phyloP scores from a whole-genome alignment of 495 filamentous ascomycete species.

The Filosporella fistucella region DNA sequence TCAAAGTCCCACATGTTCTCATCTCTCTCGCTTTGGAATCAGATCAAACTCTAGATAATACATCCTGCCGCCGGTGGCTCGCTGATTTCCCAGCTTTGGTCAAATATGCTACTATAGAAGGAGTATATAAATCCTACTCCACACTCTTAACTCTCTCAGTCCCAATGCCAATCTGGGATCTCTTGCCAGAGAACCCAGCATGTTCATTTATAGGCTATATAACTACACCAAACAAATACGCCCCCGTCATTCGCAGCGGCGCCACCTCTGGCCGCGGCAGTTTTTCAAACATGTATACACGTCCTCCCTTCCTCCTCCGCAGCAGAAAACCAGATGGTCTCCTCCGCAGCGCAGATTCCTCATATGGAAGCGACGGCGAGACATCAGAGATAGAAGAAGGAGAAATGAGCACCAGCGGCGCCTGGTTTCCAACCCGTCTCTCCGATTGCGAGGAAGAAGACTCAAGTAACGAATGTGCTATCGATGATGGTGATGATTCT shows the following conservation, averaged over 20 bases:
- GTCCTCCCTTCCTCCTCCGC: background rate
- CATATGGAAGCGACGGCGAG: background rate
- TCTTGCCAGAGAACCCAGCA: constrained; percentile 43
- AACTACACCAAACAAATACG: background rate
- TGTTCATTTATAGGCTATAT: constrained; percentile 47
- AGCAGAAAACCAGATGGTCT: background rate
- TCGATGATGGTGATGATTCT: too few relatives aligned
- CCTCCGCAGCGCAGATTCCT: background rate
- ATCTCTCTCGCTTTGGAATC: constrained; percentile 47
- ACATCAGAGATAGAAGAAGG: too few relatives aligned
- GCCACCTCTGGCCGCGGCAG: background rate
- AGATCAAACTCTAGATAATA: constrained; percentile 40
- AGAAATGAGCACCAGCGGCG: too few relatives aligned
- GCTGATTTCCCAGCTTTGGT: constrained; percentile 39
- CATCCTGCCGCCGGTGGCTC: constrained; percentile 47
- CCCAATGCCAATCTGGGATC: constrained; percentile 48
- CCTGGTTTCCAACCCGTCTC: too few relatives aligned
- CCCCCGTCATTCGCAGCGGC: background rate
- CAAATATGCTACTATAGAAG: constrained; percentile 46
- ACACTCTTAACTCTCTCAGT: constrained; percentile 44
- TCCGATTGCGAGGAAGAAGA: too few relatives aligned
- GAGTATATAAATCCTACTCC: constrained; percentile 48
- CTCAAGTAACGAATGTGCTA: too few relatives aligned
- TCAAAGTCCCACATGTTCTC: constrained; percentile 39
- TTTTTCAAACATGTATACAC: background rate